Percentiles rank a stretch among this genome's conserved stretches.
Evolutionary conservation across 257 asterid species (phyloP).

Genomic region (Solanum stenotomum): DNA sequence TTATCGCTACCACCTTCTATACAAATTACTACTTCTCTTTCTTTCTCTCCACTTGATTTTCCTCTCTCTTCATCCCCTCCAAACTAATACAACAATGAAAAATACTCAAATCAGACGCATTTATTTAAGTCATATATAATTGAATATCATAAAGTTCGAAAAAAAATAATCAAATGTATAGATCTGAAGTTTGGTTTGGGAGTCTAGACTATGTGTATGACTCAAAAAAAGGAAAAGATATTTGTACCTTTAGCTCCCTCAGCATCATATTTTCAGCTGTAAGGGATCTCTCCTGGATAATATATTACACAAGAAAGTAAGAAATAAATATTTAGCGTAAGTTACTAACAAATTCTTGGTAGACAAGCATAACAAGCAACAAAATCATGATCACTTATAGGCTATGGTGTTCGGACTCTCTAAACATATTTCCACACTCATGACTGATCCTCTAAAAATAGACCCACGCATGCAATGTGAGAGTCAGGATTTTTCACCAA

Average conservation of each 20-base stretch:
- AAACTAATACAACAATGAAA: conserved; percentile 9
- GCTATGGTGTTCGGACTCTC: not conserved
- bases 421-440: not conserved
- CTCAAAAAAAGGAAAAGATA: not conserved
- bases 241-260: conserved; percentile 46
- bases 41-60: conserved; percentile 27
- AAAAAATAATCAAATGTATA: not conserved
- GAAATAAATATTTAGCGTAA: not conserved
- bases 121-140: not conserved
- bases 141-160: not conserved
- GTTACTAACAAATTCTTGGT: not conserved
- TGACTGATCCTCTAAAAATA: not conserved
- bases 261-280: conserved; percentile 69
- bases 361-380: not conserved
- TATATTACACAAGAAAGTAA: not conserved
- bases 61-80: conserved; percentile 22
- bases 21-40: not conserved
- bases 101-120: not conserved
- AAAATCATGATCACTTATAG: not conserved
- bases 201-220: no score
- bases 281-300: conserved; percentile 56
- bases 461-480: not conserved
- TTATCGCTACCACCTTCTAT: conserved; percentile 39
- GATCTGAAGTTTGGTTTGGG: no score
- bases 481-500: not conserved